Conservation (phyloP, 1,284 basidiomycete genomes). For the Ceratobasidium sp. region DNA sequence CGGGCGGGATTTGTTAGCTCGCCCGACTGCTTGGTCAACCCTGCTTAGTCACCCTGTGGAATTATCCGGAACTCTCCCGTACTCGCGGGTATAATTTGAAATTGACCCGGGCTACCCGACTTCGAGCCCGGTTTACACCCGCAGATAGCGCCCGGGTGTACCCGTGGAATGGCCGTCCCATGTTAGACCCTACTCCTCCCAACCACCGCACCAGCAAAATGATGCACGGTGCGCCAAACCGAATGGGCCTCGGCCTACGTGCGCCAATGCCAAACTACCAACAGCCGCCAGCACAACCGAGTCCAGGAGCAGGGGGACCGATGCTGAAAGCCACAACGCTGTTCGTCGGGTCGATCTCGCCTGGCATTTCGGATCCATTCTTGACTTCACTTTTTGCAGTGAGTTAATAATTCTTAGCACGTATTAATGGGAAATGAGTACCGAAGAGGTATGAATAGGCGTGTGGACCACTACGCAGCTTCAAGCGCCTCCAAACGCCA, state of each 20-base stretch:
- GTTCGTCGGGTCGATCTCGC: constrained; percentile 95
- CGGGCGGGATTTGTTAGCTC: too few species aligned
- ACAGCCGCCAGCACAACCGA: constrained; percentile 86
- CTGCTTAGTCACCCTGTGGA: too few species aligned
- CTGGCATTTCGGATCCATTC: constrained; percentile 86
- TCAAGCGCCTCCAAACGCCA: constrained; percentile 90
- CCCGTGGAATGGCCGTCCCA: too few species aligned
- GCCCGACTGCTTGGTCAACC: too few species aligned
- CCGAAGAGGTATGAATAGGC: constrained; percentile 65
- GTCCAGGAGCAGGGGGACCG: constrained; percentile 65
- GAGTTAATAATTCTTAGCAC: constrained; percentile 56
- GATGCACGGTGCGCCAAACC: constrained; percentile 77
- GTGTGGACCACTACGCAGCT: constrained; percentile 87
- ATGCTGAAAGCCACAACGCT: constrained; percentile 56
- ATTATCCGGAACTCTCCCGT: too few species aligned
- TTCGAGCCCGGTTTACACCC: too few species aligned
- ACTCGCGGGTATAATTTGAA: too few species aligned
- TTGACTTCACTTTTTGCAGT: constrained; percentile 84
- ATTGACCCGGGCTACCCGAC: too few species aligned
- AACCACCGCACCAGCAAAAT: constrained; percentile 35
- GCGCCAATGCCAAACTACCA: constrained; percentile 80
- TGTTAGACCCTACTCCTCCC: neutral
- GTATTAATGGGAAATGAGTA: constrained; percentile 34
- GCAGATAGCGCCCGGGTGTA: too few species aligned
- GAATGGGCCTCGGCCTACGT: constrained; percentile 86